A percentile compares a stretch with the other conserved stretches of the same genome.
phyloP scores from a whole-genome alignment of 768 basidiomycete species.

The Tephrocybe sp. region DNA sequence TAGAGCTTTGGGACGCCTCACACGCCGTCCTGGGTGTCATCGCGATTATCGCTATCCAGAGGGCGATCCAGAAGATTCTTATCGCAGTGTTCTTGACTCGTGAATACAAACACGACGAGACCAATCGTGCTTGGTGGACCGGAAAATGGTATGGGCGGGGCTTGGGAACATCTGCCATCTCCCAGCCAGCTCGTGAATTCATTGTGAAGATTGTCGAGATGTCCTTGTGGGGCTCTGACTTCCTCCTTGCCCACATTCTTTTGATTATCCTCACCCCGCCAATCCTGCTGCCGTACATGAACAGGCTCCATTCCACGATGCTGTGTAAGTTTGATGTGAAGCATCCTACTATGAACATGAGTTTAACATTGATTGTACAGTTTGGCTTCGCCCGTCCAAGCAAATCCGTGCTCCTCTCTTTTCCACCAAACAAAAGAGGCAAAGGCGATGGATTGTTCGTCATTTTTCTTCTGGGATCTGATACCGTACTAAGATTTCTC shows the following conservation, averaged over 20 bases:
- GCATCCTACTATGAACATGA: too few species aligned
- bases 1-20: slow-evolving; percentile 95
- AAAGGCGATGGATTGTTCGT: slow-evolving; percentile 86
- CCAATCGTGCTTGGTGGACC: slow-evolving; percentile 99
- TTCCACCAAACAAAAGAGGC: slow-evolving; percentile 91
- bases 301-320: slow-evolving; percentile 91
- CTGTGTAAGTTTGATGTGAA: slow-evolving; percentile 60
- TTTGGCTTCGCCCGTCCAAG: slow-evolving; percentile 95
- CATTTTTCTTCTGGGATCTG: not conserved
- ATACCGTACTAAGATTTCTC: slow-evolving; percentile 10
- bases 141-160: slow-evolving; percentile 97
- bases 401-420: slow-evolving; percentile 93
- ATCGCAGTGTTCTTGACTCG: slow-evolving; percentile 94
- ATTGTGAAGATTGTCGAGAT: slow-evolving; percentile 99
- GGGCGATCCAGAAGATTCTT: slow-evolving; percentile 90
- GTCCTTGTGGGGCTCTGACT: slow-evolving; percentile 96
- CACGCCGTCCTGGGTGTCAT: slow-evolving; percentile 95
- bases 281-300: slow-evolving; percentile 82
- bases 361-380: slow-evolving; percentile 36
- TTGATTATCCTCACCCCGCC: slow-evolving; percentile 87
- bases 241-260: slow-evolving; percentile 82
- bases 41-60: slow-evolving; percentile 85
- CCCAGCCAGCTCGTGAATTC: slow-evolving; percentile 95
- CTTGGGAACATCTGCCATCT: slow-evolving; percentile 83
- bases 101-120: slow-evolving; percentile 98